phyloP scores from a whole-genome alignment of 257 asterid species.

The Lycium barbarum region DNA sequence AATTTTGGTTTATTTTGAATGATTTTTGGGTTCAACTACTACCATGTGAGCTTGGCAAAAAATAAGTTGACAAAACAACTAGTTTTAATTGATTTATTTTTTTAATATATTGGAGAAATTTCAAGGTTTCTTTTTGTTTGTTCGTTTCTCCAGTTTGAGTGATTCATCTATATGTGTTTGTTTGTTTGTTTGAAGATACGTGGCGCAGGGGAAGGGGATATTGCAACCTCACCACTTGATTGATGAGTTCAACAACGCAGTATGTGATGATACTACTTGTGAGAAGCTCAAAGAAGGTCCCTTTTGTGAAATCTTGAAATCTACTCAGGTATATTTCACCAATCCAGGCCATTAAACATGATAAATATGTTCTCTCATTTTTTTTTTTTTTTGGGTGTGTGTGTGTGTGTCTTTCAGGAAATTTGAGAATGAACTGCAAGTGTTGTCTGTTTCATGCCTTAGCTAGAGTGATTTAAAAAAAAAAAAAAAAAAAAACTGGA shows the following conservation, averaged over 20 bases:
- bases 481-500: not conserved
- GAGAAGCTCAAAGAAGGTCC: slow-evolving; percentile 74
- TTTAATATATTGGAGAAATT: not conserved
- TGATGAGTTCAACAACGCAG: slow-evolving; percentile 76
- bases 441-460: not conserved
- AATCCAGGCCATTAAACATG: not conserved
- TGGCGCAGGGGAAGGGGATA: slow-evolving; percentile 95
- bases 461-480: not conserved
- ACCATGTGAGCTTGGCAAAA: not conserved
- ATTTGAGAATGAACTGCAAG: not conserved
- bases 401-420: not conserved
- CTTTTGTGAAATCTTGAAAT: slow-evolving; percentile 72
- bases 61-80: not conserved
- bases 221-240: slow-evolving; percentile 87
- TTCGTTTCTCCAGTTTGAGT: not conserved
- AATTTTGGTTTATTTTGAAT: not conserved
- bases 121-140: not conserved
- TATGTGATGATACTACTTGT: slow-evolving; percentile 54
- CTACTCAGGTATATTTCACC: slow-evolving; percentile 68
- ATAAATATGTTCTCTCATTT: too few species aligned
- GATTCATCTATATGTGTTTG: not conserved
- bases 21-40: not conserved
- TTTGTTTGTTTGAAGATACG: slow-evolving; percentile 58
- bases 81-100: not conserved
- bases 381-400: too few species aligned